A percentile compares a stretch with the other conserved stretches of the same genome.
phyloP scores from a whole-genome alignment of 2,329 filamentous ascomycete species.

The Alternaria sp. region DNA sequence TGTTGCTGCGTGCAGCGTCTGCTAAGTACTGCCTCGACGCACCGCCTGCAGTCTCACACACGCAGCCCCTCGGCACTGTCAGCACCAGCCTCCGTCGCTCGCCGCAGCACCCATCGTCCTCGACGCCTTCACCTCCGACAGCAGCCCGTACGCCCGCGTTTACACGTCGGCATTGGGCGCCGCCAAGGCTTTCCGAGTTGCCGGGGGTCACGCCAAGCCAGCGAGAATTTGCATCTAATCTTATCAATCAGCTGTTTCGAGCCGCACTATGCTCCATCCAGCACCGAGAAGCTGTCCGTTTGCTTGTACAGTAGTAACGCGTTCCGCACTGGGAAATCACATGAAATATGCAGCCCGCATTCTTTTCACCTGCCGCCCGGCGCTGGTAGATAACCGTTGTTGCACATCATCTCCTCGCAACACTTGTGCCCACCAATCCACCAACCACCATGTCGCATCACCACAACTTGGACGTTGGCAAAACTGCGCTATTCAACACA shows the following conservation, averaged over 20 bases:
- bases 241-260: background rate
- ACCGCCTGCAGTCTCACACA: background rate
- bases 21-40: background rate
- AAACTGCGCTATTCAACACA: background rate
- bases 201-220: background rate
- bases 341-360: background rate
- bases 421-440: background rate
- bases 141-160: background rate
- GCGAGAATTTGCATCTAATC: constrained; percentile 5
- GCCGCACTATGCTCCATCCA: background rate
- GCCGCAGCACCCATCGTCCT: background rate
- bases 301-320: background rate
- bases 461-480: background rate
- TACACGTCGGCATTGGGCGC: background rate
- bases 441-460: background rate
- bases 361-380: background rate
- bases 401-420: too few species aligned
- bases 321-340: background rate
- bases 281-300: background rate
- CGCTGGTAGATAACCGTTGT: background rate
- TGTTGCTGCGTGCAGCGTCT: constrained; percentile 1
- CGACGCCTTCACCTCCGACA: background rate
- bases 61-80: background rate
- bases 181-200: background rate
- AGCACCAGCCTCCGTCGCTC: background rate